Base-by-base conservation (phyloP, 2,329 filamentous ascomycete species). In the Fusarium goolgardi region DNA sequence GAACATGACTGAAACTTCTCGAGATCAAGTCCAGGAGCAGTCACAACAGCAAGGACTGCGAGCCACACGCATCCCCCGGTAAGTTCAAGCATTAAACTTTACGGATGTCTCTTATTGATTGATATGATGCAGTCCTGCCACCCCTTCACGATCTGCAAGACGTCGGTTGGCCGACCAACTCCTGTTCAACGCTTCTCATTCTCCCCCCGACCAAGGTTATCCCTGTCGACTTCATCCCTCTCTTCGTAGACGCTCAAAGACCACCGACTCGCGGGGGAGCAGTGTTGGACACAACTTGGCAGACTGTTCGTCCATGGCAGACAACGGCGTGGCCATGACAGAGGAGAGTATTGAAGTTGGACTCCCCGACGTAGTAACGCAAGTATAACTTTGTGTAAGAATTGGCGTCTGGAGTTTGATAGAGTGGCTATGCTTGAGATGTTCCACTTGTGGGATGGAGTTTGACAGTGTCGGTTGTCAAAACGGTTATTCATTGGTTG, bases 341-440 rank as follows among this genome's bases (percentile, higher is more conserved):
- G 86, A 89, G 71, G 86, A 88, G 72, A 84, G 82, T 43, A 81
- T 86, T 18, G 81, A 82, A 63, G 76, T 80, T 32, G 81, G 83
- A 20, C 73, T 81, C 31, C 77, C 82, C 5, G 83, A 85, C 70
- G 66, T 84, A 21, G 73, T 84, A 39, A 81, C 78, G 23, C 70
- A 77, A 35, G 63, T 65, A 18, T 78, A 54, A 66, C 18, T 20
- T 46, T 58, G 29, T 34, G 32, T 46, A 13, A 35, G 16, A 35
- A 37, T 46, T n/a, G 32, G 18, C 34, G 23, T 43, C 40, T 44
- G 35, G 27, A 29, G 12, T 27, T 47, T 31, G 39, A 18, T 13
- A n/a, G 25, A 37, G 23, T 31, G 25, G 25, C 27, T 29, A 32
- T 32, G 16, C 11, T 49, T 37, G 34, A 12, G 10, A 35, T 13